phyloP scores from a whole-genome alignment of 441 rosid genomes.

The Jatropha podagrica region DNA sequence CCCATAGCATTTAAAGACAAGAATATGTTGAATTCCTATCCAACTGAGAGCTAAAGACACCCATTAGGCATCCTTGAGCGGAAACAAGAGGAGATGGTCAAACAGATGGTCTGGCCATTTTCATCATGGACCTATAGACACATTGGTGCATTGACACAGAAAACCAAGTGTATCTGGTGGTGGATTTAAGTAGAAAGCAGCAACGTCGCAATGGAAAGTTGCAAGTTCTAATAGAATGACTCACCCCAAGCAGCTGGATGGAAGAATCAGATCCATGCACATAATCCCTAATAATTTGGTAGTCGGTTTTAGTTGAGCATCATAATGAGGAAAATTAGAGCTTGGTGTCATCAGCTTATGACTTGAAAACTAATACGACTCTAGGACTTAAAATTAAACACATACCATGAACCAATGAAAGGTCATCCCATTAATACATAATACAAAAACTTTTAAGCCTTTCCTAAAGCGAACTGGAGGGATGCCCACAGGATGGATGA shows the following conservation, averaged over 20 bases:
- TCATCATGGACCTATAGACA: background rate
- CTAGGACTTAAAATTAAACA: background rate
- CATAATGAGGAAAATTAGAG: background rate
- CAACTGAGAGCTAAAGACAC: background rate
- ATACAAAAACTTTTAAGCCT: background rate
- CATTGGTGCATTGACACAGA: background rate
- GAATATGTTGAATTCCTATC: background rate
- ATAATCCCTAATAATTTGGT: background rate
- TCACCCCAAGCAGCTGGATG: background rate
- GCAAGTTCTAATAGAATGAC: background rate
- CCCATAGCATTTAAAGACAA: background rate
- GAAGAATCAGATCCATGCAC: background rate
- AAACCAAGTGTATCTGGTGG: background rate
- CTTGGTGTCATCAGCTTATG: background rate
- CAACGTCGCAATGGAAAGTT: background rate
- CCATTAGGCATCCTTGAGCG: background rate
- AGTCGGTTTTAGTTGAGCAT: too few relatives aligned
- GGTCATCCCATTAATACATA: background rate
- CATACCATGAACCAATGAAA: background rate
- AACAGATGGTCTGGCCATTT: background rate
- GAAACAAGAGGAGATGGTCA: background rate
- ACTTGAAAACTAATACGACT: background rate
- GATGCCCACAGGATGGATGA: background rate
- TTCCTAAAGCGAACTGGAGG: background rate
- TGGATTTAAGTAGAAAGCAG: background rate